Evolutionary conservation across 2,329 filamentous ascomycete species (phyloP).

Genomic region (Colletotrichum cordylinicola): DNA sequence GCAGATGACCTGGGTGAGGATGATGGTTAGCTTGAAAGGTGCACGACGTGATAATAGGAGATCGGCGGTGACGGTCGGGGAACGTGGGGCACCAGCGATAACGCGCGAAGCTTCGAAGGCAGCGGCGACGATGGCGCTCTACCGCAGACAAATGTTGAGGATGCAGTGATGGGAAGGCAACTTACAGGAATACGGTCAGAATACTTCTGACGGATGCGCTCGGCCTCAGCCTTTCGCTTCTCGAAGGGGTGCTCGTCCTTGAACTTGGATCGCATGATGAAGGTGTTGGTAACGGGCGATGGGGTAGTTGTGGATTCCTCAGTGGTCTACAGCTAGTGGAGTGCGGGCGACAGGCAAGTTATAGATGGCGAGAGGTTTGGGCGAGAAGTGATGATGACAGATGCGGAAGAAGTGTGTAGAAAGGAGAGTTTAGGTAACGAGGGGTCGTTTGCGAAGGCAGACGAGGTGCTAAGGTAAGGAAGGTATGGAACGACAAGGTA

Average conservation of each 20-base stretch:
- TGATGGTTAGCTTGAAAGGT: conserved; percentile 25
- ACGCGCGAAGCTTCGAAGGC: conserved; percentile 7
- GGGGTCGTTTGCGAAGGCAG: conserved; percentile 23
- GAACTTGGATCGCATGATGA: conserved; percentile 97
- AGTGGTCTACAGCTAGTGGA: neutral
- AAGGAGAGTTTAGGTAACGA: conserved; percentile 20
- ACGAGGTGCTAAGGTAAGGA: neutral
- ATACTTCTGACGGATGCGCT: conserved; percentile 99
- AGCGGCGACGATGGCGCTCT: neutral
- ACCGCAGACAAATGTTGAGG: neutral
- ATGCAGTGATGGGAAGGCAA: conserved; percentile 30
- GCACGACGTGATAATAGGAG: neutral
- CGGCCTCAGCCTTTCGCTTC: conserved; percentile 99
- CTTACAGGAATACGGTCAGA: conserved; percentile 96
- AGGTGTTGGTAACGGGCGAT: conserved; percentile 35
- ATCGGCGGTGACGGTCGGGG: conserved; percentile 19
- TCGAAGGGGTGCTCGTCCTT: conserved; percentile 99
- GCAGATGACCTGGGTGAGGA: conserved; percentile 81
- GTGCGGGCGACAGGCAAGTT: conserved; percentile 10
- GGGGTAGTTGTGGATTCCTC: conserved; percentile 23
- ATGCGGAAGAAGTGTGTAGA: conserved; percentile 21
- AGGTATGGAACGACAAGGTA: neutral
- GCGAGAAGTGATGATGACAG: conserved; percentile 17
- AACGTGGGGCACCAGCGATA: conserved; percentile 16
- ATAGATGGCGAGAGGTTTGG: conserved; percentile 17